Evolutionary conservation across 2,329 filamentous ascomycete genomes (phyloP), one percentile per base, ranked within the genome.

Genomic region (Cladosporium sp.): DNA sequence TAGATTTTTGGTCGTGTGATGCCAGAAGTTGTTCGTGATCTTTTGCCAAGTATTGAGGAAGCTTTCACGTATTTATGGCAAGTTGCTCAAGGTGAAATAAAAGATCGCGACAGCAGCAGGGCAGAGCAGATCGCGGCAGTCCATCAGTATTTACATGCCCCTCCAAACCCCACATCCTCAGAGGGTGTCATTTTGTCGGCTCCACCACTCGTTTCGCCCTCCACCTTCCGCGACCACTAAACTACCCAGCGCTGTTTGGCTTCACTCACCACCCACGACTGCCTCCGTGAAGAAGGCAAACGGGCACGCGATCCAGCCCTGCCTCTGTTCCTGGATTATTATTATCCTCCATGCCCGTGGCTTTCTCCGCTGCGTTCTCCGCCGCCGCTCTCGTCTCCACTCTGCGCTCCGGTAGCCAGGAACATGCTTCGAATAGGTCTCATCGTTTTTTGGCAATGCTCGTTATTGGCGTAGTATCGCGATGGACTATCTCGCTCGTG

Each of bases 141-240:
- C n/a, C 1, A 44, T 47, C 52, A 55, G 52, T 55, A 55, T 55
- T 55, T 55, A 55, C 28, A 34, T 55, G 52, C 52, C 52, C 52
- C 52, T 55, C 52, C 52, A 55, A 52, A 55, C 52, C 52, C 52
- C 52, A 55, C 52, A 32, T 55, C 52, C n/a, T n/a, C 10, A 34
- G 12, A 21, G 52, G 3, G 14, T 55, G 52, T 55, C 52, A 55
- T 55, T 55, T 55, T 1, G 1, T 34, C 52, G 52, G 52, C 52
- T 55, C 52, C 52, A 55, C 52, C 52, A 5, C 3, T 21, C 30
- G 6, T 21, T 32, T 34, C 18, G 26, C 26, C 52, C 52, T 55
- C 52, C 52, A 55, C 52, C 52, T 55, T 55, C 52, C 52, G 52
- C 52, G 52, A 55, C 26, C 8, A 55, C 51, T n/a, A n/a, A 10